Evolutionary conservation across 2,329 filamentous ascomycete genomes (phyloP).

Genomic region (Lomentospora prolificans): DNA sequence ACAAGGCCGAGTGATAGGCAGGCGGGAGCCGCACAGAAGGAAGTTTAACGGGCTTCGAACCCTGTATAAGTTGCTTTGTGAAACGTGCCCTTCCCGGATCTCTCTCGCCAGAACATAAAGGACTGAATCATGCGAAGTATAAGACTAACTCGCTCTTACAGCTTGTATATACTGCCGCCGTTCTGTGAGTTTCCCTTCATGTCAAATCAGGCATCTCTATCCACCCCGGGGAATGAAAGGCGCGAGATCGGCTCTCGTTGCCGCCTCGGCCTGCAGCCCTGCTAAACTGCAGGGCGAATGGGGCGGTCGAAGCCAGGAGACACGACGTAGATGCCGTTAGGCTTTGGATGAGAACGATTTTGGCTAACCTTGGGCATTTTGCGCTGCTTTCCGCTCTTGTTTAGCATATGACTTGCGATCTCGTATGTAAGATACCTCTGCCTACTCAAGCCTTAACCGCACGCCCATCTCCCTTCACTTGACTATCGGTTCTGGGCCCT

Average conservation of each 20-base stretch:
- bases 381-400: conserved; percentile 11
- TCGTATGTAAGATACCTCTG: conserved; percentile 49
- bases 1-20: neutral
- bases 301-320: neutral
- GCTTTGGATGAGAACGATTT: conserved; percentile 8
- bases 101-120: conserved; percentile 12
- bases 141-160: conserved; percentile 31
- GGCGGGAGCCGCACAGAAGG: neutral
- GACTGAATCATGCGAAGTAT: conserved; percentile 9
- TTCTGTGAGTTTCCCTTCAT: conserved; percentile 59
- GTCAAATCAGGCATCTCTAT: conserved; percentile 1
- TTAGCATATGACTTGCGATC: conserved; percentile 88
- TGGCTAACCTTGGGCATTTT: conserved; percentile 8
- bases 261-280: conserved; percentile 7
- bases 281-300: neutral
- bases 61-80: neutral
- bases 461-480: neutral
- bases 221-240: conserved; percentile 10
- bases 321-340: conserved; percentile 7
- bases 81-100: conserved; percentile 11
- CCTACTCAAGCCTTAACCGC: conserved; percentile 4
- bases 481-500: neutral
- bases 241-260: conserved; percentile 9
- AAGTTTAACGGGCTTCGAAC: neutral
- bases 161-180: conserved; percentile 82